Base-by-base conservation (phyloP, 1,284 basidiomycete genomes). In the Irpex sp. region DNA sequence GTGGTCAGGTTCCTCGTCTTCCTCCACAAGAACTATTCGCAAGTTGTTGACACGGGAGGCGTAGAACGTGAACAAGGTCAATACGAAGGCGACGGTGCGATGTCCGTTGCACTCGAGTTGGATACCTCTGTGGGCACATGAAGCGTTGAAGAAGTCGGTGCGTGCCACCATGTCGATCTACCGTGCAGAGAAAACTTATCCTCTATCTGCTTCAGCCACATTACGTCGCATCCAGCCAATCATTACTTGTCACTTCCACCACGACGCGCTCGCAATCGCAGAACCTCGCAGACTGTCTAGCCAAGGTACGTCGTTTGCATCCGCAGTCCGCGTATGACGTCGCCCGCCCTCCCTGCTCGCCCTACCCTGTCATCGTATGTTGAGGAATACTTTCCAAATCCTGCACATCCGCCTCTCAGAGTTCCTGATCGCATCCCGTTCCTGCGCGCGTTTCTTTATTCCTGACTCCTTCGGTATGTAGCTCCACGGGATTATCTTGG, bases 1-100 rank as follows among this genome's bases (percentile, higher is more conserved):
- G 90, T 37, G 91, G 90, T 11, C 91, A 92, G 82, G 90, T 90
- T 64, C 59, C 77, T 66, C 19, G 26, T 26, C 55, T 62, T 47
- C n/a, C 11, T 38, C 3, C 58, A 26, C 54, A 52, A 26, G 47
- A 19, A 31, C 54, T 57, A 26, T 52, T 56, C 37, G 15, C 34
- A 31, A 21, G 17, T 56, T 55, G 49, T 57, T 7, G 7, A 58
- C 51, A 3, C 51, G 21, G 8, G 21, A 40, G 31, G 57, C 8
- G 15, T 54, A 93, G 90, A 91, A 93, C 66, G 91, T 93, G 51
- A 93, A 93, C 71, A 93, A 92, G 75, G 83, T 92, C 26, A 91
- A 91, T 64, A 92, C 91, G 8, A 93, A 93, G 71, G 88, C 83
- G 0, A 87, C 85, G 0, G 68, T 87, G 9, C 79, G 87, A 44